Evolutionary conservation across 495 filamentous ascomycete genomes (phyloP).

Genomic region (Chaetomidium leptoderma): DNA sequence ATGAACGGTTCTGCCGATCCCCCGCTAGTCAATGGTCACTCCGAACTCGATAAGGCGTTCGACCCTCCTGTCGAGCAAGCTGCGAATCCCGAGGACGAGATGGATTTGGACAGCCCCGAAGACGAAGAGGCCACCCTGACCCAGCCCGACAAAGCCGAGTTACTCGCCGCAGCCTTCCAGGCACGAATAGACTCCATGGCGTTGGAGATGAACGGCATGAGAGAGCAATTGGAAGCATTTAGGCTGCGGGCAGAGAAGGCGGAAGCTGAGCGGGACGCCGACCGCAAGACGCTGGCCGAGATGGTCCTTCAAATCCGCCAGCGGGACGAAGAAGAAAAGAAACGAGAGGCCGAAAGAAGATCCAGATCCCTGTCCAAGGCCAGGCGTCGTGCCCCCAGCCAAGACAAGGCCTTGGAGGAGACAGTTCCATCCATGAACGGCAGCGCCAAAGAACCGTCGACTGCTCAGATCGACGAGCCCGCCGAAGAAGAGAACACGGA

Average conservation of each 20-base stretch:
- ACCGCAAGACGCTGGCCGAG: constrained; percentile 71
- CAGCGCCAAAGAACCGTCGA: constrained; percentile 1
- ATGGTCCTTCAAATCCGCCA: constrained; percentile 80
- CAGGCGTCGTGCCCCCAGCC: constrained; percentile 12
- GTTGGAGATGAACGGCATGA: constrained; percentile 77
- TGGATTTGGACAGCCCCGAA: constrained; percentile 21
- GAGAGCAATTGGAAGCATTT: constrained; percentile 71
- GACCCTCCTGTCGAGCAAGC: constrained; percentile 37
- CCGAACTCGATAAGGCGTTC: constrained; percentile 36
- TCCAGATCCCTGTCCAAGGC: constrained; percentile 21
- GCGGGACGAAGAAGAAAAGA: constrained; percentile 52
- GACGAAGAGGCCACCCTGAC: constrained; percentile 32
- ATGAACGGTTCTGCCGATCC: constrained; percentile 33
- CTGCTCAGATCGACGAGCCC: constrained; percentile 14
- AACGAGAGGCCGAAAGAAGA: constrained; percentile 28
- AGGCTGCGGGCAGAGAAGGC: constrained; percentile 72
- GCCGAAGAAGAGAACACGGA: constrained; percentile 15
- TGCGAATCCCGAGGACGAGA: constrained; percentile 18
- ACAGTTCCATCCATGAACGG: constrained; percentile 15
- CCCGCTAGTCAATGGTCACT: constrained; percentile 32
- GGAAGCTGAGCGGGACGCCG: constrained; percentile 63
- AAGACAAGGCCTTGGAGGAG: constrained; percentile 11
- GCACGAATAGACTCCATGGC: constrained; percentile 73
- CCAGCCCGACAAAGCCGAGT: constrained; percentile 41
- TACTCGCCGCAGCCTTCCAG: constrained; percentile 55